Evolutionary conservation across 1,284 basidiomycete species (phyloP).

Genomic region (Retiboletus flavoniger): DNA sequence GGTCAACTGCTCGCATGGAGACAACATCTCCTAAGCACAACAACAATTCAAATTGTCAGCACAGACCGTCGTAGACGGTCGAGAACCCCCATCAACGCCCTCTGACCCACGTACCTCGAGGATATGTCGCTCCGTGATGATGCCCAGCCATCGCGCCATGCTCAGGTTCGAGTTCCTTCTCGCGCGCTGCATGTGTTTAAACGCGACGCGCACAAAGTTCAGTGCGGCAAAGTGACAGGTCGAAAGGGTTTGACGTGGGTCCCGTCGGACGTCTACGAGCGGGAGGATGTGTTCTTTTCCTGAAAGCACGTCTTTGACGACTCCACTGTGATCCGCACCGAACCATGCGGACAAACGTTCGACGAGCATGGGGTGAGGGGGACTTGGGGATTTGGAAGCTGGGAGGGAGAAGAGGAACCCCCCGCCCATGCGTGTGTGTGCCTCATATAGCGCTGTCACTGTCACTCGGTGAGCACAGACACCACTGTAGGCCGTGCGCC

Average conservation of each 20-base stretch:
- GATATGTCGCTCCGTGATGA: slow-evolving; percentile 11
- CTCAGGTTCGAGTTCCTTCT: slow-evolving; percentile 17
- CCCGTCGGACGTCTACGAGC: slow-evolving; percentile 3
- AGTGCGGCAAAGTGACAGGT: slow-evolving; percentile 25
- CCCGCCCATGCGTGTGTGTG: background rate
- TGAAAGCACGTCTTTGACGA: slow-evolving; percentile 26
- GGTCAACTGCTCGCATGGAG: slow-evolving; percentile 18
- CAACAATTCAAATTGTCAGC: background rate
- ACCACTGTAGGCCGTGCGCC: background rate
- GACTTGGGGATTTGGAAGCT: background rate
- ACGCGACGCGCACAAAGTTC: slow-evolving; percentile 33
- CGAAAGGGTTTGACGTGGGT: slow-evolving; percentile 15
- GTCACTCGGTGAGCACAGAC: slow-evolving; percentile 2
- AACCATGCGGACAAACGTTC: slow-evolving; percentile 14
- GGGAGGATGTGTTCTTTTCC: slow-evolving; percentile 28
- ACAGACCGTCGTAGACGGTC: background rate
- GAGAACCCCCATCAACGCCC: background rate
- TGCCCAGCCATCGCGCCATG: slow-evolving; percentile 31
- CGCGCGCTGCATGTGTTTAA: slow-evolving; percentile 38
- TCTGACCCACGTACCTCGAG: slow-evolving; percentile 22
- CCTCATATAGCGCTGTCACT: slow-evolving; percentile 18
- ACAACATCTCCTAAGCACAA: slow-evolving; percentile 16
- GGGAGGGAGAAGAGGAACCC: background rate
- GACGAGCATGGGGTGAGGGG: slow-evolving; percentile 11
- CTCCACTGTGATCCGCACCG: slow-evolving; percentile 1